Base-by-base conservation (phyloP, 1,139 yeast genomes). In the Zygosaccharomyces pseudobailii region DNA sequence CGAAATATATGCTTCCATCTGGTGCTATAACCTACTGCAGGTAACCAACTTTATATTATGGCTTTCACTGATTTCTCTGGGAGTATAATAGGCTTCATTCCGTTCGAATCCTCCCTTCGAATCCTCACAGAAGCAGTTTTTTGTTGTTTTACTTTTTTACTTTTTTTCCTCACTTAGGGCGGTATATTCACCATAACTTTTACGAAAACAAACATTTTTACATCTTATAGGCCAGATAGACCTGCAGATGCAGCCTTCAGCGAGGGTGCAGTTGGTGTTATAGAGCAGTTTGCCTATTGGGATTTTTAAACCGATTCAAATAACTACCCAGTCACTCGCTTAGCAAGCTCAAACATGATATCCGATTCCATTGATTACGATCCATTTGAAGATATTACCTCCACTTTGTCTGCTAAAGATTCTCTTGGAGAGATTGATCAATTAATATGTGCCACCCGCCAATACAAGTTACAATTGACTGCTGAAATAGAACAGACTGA, bases 111-210 rank as follows among this genome's bases (percentile, higher is more conserved):
- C n/a, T n/a, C n/a, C 20, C 69, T 66, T 66, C 70, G 71, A 67
- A 61, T 75, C 76, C 71, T 74, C 75, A 75, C 74, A 68, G 74
- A 73, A 71, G 75, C 75, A 71, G 34, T 55, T 55, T 53, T 55
- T 61, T 62, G 57, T 50, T 50, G 37, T 17, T 13, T 17, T 7
- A 23, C 6, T 23, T 37, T 45, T 31, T 24, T 24, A 24, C 9
- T 13, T 31, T 47, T 47, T 31, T 35, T 38, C 24, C 24, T 31
- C 19, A 17, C 20, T 19, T 38, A 38, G 28, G 23, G 41, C 41
- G 41, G 41, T 38, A 38, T 27, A 19, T 33, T 42, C 17, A 21
- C n/a, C 17, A 28, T 27, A 7, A 44, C 30, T 24, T 13, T 10
- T 8, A 20, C 3, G 2, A 35, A 21, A 42, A 42, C 45, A 33